Evolutionary conservation across 441 rosid genomes (phyloP), one percentile per base, ranked within the genome.

Genomic region (Adansonia madagascariensis): DNA sequence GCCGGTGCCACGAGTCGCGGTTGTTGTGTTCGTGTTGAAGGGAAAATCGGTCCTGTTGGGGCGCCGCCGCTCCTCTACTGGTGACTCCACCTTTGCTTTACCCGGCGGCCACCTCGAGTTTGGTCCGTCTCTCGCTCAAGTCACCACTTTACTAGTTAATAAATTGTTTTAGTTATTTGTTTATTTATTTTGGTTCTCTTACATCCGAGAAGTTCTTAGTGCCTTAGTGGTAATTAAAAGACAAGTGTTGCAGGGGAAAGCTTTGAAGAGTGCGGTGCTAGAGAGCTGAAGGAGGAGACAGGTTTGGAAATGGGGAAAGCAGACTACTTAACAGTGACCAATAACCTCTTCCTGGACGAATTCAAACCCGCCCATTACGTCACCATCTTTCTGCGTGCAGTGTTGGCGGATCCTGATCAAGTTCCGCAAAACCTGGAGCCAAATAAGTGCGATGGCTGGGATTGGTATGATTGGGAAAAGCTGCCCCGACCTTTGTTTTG

Each of bases 101-200:
- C 97, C 98, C 46, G 97, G 98, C 57, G 97, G 97, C 80, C 91
- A 92, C 86, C 98, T 94, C 27, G 98, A 94, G 83, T 92, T 94
- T 77, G 97, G 97, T 76, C 67, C 68, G 75, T 59, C 24, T 15
- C 76, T 47, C 57, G 7, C 47, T 8, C 31, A 18, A 1, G 46
- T 6, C 8, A 39, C 43, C 8, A n/a, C 20, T 60, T 44, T 55
- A 17, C 17, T 43, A 20, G 12, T 61, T 27, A 47, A 22, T 49
- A n/a, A 49, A 50, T 24, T 69, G 39, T 12, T 47, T 49, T 15
- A 2, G 11, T 62, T 62, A 4, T 17, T 17, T 17, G 8, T 17
- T 35, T 35, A 35, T 35, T 35, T 4, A 35, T 35, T n/a, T 69
- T 49, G 22, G 8, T 69, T 24, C 4, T 18, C n/a, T 55, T 35